Percentiles rank a stretch among this genome's conserved stretches.
phyloP scores from a whole-genome alignment of 139 green algal species.

The Chlorella vulgaris region DNA sequence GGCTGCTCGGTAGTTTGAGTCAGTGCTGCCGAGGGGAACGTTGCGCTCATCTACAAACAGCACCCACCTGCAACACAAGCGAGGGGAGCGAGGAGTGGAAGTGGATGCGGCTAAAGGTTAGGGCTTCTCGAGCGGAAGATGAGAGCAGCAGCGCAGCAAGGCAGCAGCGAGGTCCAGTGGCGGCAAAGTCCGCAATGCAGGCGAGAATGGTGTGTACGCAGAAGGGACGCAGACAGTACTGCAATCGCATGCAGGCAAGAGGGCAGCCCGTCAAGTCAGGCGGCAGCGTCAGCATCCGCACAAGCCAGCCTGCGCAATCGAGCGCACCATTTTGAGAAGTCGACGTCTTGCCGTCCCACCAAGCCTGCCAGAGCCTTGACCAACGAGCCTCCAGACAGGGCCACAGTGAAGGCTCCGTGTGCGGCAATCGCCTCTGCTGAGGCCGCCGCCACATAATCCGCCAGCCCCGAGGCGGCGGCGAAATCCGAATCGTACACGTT shows the following conservation, averaged over 20 bases:
- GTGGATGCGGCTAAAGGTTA: not conserved
- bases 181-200: no score
- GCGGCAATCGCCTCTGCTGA: not conserved
- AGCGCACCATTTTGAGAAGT: constrained; percentile 73
- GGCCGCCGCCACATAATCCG: constrained; percentile 32
- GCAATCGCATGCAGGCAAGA: no score
- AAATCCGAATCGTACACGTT: constrained; percentile 39
- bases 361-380: constrained; percentile 63
- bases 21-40: constrained; percentile 71
- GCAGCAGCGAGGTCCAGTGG: no score
- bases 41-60: constrained; percentile 90
- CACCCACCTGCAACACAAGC: constrained; percentile 52
- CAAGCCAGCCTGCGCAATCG: no score
- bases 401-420: constrained; percentile 79
- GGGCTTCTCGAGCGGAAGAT: not conserved
- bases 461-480: constrained; percentile 32
- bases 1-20: constrained; percentile 82
- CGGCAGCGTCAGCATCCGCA: not conserved
- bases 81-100: not conserved
- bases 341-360: constrained; percentile 52
- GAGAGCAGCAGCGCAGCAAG: not conserved
- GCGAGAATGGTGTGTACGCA: no score
- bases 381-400: constrained; percentile 83
- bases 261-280: no score
- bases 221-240: no score